Conservation (phyloP, 208 protist genomes). For the Trypanosoma conorhini region DNA sequence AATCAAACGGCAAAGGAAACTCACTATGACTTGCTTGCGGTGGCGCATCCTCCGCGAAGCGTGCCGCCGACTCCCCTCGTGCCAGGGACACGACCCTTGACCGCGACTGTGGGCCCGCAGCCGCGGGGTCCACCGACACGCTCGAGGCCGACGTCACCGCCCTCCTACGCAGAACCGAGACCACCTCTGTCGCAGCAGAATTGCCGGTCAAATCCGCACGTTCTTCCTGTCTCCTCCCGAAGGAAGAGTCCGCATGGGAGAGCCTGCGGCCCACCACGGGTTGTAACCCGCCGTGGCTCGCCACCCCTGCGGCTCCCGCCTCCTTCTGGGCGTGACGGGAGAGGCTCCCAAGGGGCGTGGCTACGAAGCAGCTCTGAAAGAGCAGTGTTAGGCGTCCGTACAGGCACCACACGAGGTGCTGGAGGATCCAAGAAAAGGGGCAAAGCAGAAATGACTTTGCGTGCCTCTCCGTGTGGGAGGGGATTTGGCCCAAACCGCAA, state of each 20-base stretch:
- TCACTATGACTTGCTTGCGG: background rate
- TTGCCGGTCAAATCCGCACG: background rate
- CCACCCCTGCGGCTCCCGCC: background rate
- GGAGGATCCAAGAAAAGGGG: constrained; percentile 69
- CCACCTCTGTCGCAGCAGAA: background rate
- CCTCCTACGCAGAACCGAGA: background rate
- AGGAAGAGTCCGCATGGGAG: background rate
- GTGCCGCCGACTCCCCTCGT: background rate
- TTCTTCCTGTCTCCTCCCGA: background rate
- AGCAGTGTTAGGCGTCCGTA: constrained; percentile 62
- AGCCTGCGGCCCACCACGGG: background rate
- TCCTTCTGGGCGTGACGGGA: constrained; percentile 8
- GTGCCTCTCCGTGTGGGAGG: background rate
- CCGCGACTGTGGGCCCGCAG: background rate
- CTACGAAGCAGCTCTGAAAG: constrained; percentile 51
- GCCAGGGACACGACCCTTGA: background rate
- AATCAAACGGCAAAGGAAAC: constrained; percentile 25
- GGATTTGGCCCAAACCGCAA: constrained; percentile 32
- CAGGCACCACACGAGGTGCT: constrained; percentile 59
- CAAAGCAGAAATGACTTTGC: constrained; percentile 34
- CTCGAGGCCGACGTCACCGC: background rate
- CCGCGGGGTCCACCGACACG: background rate
- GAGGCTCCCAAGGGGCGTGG: constrained; percentile 5
- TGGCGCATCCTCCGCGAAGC: background rate
- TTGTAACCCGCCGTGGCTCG: background rate